These are phyloP conservation scores for Kazachstania taianensis DNA, from an alignment of 805 yeast genomes.

Conservation along the genomic window DNA sequence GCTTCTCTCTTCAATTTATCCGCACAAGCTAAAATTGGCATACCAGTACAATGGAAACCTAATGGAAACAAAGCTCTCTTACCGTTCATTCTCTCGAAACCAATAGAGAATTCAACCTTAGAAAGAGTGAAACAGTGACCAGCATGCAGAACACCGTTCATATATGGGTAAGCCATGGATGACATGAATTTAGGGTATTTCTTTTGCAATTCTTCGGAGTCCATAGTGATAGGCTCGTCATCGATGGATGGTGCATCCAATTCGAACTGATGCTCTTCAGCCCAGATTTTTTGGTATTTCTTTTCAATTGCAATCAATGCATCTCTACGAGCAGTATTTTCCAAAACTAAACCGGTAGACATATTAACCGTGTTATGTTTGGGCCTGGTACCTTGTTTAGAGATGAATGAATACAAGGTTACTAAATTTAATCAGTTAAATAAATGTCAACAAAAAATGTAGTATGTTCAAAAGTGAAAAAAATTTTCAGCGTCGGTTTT, in stretches of 20 bases:
- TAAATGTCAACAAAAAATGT: no score
- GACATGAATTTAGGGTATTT: constrained; percentile 80
- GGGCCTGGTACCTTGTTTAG: no score
- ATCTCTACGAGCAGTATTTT: constrained; percentile 88
- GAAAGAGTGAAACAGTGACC: constrained; percentile 95
- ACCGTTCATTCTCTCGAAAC: constrained; percentile 92
- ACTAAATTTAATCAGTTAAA: no score
- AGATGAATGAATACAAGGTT: no score
- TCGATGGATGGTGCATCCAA: constrained; percentile 75
- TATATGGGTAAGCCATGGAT: constrained; percentile 97
- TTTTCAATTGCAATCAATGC: constrained; percentile 80
- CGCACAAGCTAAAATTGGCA: constrained; percentile 95
- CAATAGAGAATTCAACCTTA: constrained; percentile 84
- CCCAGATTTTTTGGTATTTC: constrained; percentile 81
- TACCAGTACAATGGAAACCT: constrained; percentile 99
- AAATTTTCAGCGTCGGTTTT: no score
- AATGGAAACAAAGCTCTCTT: constrained; percentile 87
- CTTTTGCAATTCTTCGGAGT: constrained; percentile 60
- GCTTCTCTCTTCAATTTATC: constrained; percentile 90
- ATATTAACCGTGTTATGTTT: no score
- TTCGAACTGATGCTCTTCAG: constrained; percentile 76
- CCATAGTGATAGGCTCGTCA: constrained; percentile 46
- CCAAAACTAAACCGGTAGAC: constrained; percentile 29
- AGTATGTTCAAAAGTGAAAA: no score
- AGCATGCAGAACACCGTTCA: constrained; percentile 97